A percentile compares a stretch with the other conserved stretches of the same genome.
These are phyloP conservation scores for Neurospora crassa DNA, from an alignment of 2,329 filamentous ascomycete species.

Conservation along the genomic window DNA sequence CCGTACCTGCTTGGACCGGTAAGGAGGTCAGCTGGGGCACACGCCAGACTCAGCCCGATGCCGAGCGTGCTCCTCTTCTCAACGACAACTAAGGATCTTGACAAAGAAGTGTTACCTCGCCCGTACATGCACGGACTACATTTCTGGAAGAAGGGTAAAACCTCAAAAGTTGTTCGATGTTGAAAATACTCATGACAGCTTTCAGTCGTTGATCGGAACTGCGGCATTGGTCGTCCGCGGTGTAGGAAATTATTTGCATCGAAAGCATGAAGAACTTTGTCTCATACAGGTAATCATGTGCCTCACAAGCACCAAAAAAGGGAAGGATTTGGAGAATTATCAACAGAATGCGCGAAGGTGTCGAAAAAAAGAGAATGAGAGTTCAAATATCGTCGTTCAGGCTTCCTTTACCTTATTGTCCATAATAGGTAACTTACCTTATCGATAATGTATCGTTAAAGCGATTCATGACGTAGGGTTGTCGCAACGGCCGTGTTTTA, in stretches of 20 bases:
- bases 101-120: neutral
- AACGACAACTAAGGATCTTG: constrained; percentile 31
- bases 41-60: constrained; percentile 32
- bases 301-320: neutral
- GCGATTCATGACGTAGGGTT: neutral
- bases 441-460: neutral
- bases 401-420: neutral
- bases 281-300: neutral
- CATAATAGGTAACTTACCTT: neutral
- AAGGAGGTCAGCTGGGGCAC: constrained; percentile 42
- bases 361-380: neutral
- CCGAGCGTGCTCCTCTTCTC: constrained; percentile 54
- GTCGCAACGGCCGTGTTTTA: neutral
- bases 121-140: neutral
- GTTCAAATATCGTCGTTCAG: neutral
- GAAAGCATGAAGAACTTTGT: neutral
- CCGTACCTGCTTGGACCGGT: constrained; percentile 54
- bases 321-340: neutral
- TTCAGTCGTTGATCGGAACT: neutral
- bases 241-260: neutral
- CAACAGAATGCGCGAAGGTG: neutral
- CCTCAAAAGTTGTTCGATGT: neutral
- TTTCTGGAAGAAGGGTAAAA: neutral
- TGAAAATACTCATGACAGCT: neutral
- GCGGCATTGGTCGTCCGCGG: neutral